Conservation (phyloP, 2,329 filamentous ascomycete species). For the Bipolaris bicolor region DNA sequence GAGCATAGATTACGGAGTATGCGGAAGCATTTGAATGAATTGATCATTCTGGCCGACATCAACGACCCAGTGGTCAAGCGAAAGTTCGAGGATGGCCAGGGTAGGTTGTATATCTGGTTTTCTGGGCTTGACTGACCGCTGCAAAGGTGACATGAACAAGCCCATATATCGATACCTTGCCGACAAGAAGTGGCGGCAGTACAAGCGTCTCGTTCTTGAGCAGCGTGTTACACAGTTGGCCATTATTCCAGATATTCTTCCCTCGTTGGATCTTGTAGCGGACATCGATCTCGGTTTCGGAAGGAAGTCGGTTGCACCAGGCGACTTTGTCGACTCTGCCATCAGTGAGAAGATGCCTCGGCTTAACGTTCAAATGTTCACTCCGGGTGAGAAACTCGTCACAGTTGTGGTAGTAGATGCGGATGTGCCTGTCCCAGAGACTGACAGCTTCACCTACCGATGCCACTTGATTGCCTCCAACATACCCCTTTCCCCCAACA, state of each 20-base stretch:
- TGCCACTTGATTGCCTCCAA: conserved; percentile 88
- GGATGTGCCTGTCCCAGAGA: conserved; percentile 81
- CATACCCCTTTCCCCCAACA: conserved; percentile 66
- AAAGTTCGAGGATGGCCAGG: conserved; percentile 87
- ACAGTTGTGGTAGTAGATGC: conserved; percentile 86
- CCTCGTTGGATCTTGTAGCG: conserved; percentile 75
- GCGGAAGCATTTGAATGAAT: conserved; percentile 71
- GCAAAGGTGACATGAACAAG: conserved; percentile 87
- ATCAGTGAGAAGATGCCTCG: conserved; percentile 76
- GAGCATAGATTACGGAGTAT: conserved; percentile 72
- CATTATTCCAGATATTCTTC: conserved; percentile 86
- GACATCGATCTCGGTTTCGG: conserved; percentile 85
- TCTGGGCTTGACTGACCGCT: conserved; percentile 16
- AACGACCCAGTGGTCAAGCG: conserved; percentile 95
- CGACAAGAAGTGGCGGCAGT: conserved; percentile 83
- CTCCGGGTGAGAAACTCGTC: conserved; percentile 79
- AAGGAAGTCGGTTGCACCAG: conserved; percentile 71
- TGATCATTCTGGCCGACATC: conserved; percentile 91
- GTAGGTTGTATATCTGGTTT: conserved; percentile 58
- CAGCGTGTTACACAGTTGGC: conserved; percentile 88
- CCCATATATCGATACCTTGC: conserved; percentile 94
- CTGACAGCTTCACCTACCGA: conserved; percentile 76
- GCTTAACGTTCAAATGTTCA: conserved; percentile 84
- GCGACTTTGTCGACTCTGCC: conserved; percentile 76
- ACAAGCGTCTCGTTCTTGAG: conserved; percentile 77